Percentiles rank a stretch among this genome's conserved stretches.
phyloP scores from a whole-genome alignment of 805 yeast genomes.

The Yamadazyma nakazawae region DNA sequence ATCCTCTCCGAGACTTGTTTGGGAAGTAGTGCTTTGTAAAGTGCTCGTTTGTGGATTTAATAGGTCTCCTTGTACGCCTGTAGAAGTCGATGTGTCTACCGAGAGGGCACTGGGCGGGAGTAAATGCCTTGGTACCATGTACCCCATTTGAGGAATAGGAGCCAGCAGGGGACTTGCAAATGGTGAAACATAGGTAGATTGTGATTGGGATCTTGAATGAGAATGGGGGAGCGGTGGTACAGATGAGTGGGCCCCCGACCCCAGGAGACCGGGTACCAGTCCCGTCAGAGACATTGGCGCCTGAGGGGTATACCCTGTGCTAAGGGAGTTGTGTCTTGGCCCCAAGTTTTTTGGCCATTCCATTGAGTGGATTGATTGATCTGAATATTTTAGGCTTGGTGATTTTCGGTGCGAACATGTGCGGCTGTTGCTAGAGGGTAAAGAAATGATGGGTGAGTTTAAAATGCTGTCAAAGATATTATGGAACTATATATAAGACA shows the following conservation, averaged over 20 bases:
- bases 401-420: not conserved
- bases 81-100: not conserved
- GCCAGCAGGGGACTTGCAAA: conserved; percentile 1
- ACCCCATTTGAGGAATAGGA: conserved; percentile 1
- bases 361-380: conserved; percentile 5
- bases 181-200: conserved; percentile 2
- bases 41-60: not conserved
- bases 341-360: conserved; percentile 9
- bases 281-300: not conserved
- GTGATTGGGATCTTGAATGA: conserved; percentile 2
- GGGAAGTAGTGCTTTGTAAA: too few species aligned
- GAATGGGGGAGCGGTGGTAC: not conserved
- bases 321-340: conserved; percentile 3
- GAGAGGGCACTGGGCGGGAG: conserved; percentile 6
- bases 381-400: not conserved
- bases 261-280: not conserved
- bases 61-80: not conserved
- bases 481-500: not conserved
- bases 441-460: too few species aligned
- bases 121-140: conserved; percentile 1
- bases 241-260: not conserved
- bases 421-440: not conserved
- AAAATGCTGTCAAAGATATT: too few species aligned
- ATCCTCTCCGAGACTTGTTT: not conserved
- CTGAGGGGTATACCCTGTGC: conserved; percentile 2